These are phyloP conservation scores for Penicillium steckii DNA, from an alignment of 495 filamentous ascomycete genomes.

Conservation along the genomic window DNA sequence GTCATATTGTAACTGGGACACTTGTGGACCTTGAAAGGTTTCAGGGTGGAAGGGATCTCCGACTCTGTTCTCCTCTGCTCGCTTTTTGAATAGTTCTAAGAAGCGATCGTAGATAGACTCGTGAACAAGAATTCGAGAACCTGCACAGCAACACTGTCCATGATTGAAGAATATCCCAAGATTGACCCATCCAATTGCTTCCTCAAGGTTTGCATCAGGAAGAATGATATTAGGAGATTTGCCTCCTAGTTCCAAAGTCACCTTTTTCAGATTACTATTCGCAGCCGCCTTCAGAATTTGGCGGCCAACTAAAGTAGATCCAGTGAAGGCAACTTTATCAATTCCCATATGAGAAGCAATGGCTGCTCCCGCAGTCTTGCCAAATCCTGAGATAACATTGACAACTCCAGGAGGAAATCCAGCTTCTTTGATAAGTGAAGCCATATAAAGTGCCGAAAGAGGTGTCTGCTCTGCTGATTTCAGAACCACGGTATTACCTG, in stretches of 20 bases:
- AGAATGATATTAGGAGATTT: conserved; percentile 92
- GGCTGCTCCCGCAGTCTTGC: conserved; percentile 79
- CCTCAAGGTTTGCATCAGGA: conserved; percentile 81
- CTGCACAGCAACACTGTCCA: conserved; percentile 88
- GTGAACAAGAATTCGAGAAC: conserved; percentile 85
- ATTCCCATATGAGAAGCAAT: conserved; percentile 87
- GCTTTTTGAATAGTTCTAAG: conserved; percentile 70
- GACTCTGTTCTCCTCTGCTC: conserved; percentile 68
- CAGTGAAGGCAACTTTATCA: conserved; percentile 91
- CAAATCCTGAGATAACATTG: conserved; percentile 84
- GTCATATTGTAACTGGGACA: conserved; percentile 83
- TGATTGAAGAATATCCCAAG: conserved; percentile 92
- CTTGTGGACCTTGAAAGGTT: conserved; percentile 90
- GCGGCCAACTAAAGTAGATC: conserved; percentile 77
- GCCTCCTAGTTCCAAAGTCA: conserved; percentile 85
- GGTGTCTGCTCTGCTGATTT: conserved; percentile 8
- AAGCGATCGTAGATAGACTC: conserved; percentile 64
- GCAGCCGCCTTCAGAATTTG: conserved; percentile 87
- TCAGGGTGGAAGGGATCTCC: conserved; percentile 77
- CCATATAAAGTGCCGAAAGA: not conserved
- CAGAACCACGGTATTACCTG: conserved; percentile 11
- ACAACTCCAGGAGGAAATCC: conserved; percentile 88
- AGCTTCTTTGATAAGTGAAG: conserved; percentile 38
- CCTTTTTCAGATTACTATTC: conserved; percentile 85
- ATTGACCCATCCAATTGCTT: conserved; percentile 88